Base-by-base conservation (phyloP, 805 yeast genomes). In the Yamadazyma ubonensis region DNA sequence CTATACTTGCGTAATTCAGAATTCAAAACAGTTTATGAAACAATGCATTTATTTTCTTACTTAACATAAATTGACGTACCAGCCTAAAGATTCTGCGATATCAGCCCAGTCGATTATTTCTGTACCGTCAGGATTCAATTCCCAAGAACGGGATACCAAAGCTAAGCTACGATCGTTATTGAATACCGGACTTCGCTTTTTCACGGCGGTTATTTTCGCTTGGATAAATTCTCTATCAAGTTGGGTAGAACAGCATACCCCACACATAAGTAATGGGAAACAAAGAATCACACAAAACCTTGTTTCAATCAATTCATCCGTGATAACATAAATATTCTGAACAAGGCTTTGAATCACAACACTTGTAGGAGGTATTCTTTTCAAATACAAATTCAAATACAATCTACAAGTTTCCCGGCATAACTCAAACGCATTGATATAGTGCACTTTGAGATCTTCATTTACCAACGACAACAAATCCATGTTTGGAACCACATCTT, bases 1-100 rank as follows among this genome's bases (percentile, higher is more conserved):
- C 11, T 8, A 6, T 26, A 26, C 29, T 6, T 26, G n/a, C n/a
- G 6, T 26, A n/a, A n/a, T n/a, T n/a, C n/a, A n/a, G n/a, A n/a
- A n/a, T n/a, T n/a, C n/a, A n/a, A n/a, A n/a, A n/a, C n/a, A n/a
- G n/a, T n/a, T n/a, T n/a, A n/a, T n/a, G n/a, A n/a, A n/a, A n/a
- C n/a, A n/a, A n/a, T n/a, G n/a, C n/a, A n/a, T n/a, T n/a, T 12
- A 26, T 26, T 19, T 29, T 14, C n/a, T 6, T 15, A 12, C 6
- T 32, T 37, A 48, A 28, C 50, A 45, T 15, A 46, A 36, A 31
- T 35, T 42, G 8, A 48, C 40, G 15, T 19, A 41, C 65, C 65
- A 59, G 2, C 55, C 57, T 18, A 47, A 43, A 9, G 57, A 58
- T 23, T 54, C 53, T 38, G 63, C 56, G 18, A 58, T 41, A 29